Evolutionary conservation across 176 grass and related monocot species (phyloP).

Genomic region (Juncus effusus): DNA sequence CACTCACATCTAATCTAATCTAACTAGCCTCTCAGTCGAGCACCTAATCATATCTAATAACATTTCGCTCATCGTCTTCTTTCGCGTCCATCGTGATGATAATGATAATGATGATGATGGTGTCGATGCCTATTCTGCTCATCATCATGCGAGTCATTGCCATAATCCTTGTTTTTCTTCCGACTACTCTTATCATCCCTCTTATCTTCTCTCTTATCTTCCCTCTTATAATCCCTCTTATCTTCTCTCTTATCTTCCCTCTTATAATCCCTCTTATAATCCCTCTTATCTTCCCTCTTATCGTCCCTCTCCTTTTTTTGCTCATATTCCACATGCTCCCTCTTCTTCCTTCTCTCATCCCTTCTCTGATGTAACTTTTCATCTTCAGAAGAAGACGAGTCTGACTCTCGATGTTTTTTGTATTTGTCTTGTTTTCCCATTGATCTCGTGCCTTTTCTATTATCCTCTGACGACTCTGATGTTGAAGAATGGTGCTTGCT

Average conservation of each 20-base stretch:
- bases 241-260: too few species aligned
- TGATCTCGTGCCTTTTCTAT: slow-evolving; percentile 37
- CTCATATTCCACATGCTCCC: slow-evolving; percentile 17
- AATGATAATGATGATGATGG: neutral
- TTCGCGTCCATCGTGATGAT: neutral
- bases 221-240: too few species aligned
- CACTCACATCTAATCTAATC: neutral
- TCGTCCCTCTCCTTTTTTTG: neutral
- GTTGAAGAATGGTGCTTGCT: slow-evolving; percentile 39
- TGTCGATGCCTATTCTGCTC: neutral
- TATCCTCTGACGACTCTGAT: slow-evolving; percentile 39
- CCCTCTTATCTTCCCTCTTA: neutral
- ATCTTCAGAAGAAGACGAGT: slow-evolving; percentile 40
- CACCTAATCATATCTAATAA: slow-evolving; percentile 5
- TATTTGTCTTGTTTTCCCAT: slow-evolving; percentile 23
- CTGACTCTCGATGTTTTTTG: slow-evolving; percentile 31
- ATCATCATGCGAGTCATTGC: neutral
- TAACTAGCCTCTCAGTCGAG: neutral
- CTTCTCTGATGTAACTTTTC: slow-evolving; percentile 23
- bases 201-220: too few species aligned
- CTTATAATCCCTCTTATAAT: too few species aligned
- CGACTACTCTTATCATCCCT: neutral
- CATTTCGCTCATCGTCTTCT: neutral
- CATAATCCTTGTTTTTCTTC: slow-evolving; percentile 9
- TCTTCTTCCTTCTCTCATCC: slow-evolving; percentile 37